Percentiles rank a stretch among this genome's conserved stretches.
These are phyloP conservation scores for Aspergillus sp. DNA, from an alignment of 2,329 filamentous ascomycete species.

Conservation along the genomic window DNA sequence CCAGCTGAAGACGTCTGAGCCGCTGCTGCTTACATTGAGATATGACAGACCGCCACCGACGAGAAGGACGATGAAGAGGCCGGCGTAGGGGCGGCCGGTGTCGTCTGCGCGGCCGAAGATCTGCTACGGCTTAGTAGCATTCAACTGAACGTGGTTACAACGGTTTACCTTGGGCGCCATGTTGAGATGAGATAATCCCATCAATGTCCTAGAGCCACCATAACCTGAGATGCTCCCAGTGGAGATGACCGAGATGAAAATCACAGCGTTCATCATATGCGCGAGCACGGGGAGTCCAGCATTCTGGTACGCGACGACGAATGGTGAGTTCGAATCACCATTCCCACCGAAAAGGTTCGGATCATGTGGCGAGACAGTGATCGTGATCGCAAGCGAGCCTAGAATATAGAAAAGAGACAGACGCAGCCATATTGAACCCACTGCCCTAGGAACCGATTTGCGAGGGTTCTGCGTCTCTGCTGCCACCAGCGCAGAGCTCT, in stretches of 20 bases:
- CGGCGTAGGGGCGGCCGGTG: conserved; percentile 47
- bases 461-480: conserved; percentile 50
- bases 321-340: conserved; percentile 51
- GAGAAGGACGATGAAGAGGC: conserved; percentile 68
- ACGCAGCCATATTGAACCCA: conserved; percentile 52
- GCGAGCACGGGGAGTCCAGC: conserved; percentile 46
- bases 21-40: conserved; percentile 49
- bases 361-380: conserved; percentile 48
- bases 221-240: conserved; percentile 51
- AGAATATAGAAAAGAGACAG: conserved; percentile 53
- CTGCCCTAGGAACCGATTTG: conserved; percentile 48
- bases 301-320: conserved; percentile 49
- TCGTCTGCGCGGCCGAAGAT: conserved; percentile 39
- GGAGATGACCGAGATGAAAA: conserved; percentile 53
- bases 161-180: conserved; percentile 45
- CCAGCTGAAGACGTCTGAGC: conserved; percentile 52
- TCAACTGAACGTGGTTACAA: not conserved
- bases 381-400: conserved; percentile 50
- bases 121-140: conserved; percentile 4
- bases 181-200: conserved; percentile 49
- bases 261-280: conserved; percentile 55
- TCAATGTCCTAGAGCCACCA: conserved; percentile 47
- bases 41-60: conserved; percentile 61
- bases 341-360: conserved; percentile 46
- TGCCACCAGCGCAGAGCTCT: conserved; percentile 49